Conservation (phyloP, 805 yeast genomes). For the Yarrowia sp. region DNA sequence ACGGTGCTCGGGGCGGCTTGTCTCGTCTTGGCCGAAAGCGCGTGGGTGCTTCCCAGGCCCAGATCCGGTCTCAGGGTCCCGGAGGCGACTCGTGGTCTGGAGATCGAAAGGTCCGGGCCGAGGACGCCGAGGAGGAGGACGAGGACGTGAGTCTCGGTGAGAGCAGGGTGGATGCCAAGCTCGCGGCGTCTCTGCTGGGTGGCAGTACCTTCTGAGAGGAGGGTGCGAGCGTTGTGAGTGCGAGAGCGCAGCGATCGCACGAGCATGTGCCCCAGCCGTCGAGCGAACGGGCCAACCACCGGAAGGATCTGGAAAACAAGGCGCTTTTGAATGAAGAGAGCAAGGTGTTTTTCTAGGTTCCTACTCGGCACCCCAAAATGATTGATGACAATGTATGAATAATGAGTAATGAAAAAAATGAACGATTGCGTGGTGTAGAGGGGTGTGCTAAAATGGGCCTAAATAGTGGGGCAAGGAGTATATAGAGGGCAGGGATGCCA, state of each 20-base stretch:
- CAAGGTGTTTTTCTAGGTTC: too few relatives aligned
- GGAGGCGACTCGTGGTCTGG: slow-evolving; percentile 62
- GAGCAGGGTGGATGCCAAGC: slow-evolving; percentile 12
- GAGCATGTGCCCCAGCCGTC: too few relatives aligned
- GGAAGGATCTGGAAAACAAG: too few relatives aligned
- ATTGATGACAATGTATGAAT: slow-evolving; percentile 25
- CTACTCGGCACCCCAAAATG: not conserved
- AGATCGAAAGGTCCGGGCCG: slow-evolving; percentile 40
- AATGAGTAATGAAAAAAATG: slow-evolving; percentile 24
- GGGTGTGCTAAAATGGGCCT: not conserved
- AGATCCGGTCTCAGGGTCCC: slow-evolving; percentile 48
- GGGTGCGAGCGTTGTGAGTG: not conserved
- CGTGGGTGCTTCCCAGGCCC: slow-evolving; percentile 39
- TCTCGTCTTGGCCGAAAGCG: slow-evolving; percentile 77
- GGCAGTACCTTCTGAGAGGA: not conserved
- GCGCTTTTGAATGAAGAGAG: too few relatives aligned
- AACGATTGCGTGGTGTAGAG: not conserved
- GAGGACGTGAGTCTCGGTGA: not conserved
- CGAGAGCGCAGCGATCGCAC: not conserved
- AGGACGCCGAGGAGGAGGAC: not conserved
- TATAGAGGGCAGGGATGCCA: too few relatives aligned
- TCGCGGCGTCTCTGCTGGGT: slow-evolving; percentile 18
- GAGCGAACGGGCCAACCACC: too few relatives aligned
- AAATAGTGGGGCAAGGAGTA: not conserved
- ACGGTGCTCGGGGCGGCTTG: slow-evolving; percentile 67